Evolutionary conservation across 805 yeast genomes (phyloP).

Genomic region (Suhomyces vadensis): DNA sequence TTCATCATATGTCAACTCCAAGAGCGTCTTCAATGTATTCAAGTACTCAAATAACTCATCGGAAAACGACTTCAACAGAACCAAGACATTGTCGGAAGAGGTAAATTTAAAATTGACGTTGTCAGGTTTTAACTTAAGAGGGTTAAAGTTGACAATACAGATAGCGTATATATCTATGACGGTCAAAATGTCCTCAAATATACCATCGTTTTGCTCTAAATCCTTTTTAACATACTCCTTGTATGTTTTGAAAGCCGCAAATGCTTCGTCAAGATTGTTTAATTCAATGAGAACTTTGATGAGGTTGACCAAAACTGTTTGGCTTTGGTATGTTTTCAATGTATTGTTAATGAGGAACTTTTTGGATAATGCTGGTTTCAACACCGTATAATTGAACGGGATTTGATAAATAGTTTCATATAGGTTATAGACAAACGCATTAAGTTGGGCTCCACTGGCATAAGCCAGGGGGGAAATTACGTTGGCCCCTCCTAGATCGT

Average conservation of each 20-base stretch:
- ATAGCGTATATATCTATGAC: conserved; percentile 34
- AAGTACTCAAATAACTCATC: conserved; percentile 27
- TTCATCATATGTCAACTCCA: conserved; percentile 32
- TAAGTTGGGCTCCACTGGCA: conserved; percentile 13
- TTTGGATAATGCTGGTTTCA: conserved; percentile 19
- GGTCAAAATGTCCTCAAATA: conserved; percentile 31
- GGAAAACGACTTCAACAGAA: conserved; percentile 18
- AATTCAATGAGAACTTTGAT: conserved; percentile 33
- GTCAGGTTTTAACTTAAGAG: conserved; percentile 25
- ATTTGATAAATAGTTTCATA: conserved; percentile 30
- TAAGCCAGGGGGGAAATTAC: neutral
- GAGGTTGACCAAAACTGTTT: conserved; percentile 31
- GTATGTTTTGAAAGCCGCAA: conserved; percentile 43
- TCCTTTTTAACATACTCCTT: conserved; percentile 34
- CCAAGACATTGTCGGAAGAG: conserved; percentile 21
- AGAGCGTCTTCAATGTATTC: conserved; percentile 19
- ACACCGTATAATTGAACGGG: conserved; percentile 18
- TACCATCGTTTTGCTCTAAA: conserved; percentile 31
- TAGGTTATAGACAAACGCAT: conserved; percentile 32
- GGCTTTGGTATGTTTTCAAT: conserved; percentile 39
- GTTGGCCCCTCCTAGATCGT: neutral
- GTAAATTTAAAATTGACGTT: conserved; percentile 25
- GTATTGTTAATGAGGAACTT: conserved; percentile 31
- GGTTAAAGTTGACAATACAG: conserved; percentile 38
- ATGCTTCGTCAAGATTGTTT: conserved; percentile 44